A percentile compares a stretch with the other conserved stretches of the same genome.
These are phyloP conservation scores for Podospora tetraspora DNA, from an alignment of 495 filamentous ascomycete species.

Conservation along the genomic window DNA sequence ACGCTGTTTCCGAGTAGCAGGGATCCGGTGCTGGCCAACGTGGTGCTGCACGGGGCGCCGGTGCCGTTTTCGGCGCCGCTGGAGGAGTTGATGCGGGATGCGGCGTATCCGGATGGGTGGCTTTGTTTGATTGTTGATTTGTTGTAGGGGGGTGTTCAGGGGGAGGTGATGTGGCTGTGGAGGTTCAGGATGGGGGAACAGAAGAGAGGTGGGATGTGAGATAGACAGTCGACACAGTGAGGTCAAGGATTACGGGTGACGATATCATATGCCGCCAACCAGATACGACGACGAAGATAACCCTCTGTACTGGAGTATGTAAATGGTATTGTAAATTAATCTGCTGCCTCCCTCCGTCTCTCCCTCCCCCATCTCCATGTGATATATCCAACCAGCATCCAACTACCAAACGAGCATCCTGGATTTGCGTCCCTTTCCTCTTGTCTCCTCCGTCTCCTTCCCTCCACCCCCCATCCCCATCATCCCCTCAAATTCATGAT, in stretches of 20 bases:
- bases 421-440: not conserved
- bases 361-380: not conserved
- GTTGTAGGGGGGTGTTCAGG: slow-evolving; percentile 36
- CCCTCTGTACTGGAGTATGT: not conserved
- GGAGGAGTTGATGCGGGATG: slow-evolving; percentile 75
- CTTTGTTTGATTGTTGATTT: slow-evolving; percentile 80
- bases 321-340: not conserved
- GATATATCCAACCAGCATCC: not conserved
- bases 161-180: too few species aligned
- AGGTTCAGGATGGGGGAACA: too few species aligned
- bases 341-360: not conserved
- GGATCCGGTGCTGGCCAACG: slow-evolving; percentile 83
- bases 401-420: not conserved
- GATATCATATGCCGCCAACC: not conserved
- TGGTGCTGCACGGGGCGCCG: slow-evolving; percentile 80
- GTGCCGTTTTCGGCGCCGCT: slow-evolving; percentile 79
- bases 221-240: not conserved
- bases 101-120: slow-evolving; percentile 90
- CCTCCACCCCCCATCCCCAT: not conserved
- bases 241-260: not conserved
- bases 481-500: not conserved
- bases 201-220: too few species aligned
- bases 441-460: too few species aligned
- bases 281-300: not conserved
- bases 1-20: slow-evolving; percentile 81